phyloP scores from a whole-genome alignment of 1,139 yeast species.

The Yamadazyma jaroonii region DNA sequence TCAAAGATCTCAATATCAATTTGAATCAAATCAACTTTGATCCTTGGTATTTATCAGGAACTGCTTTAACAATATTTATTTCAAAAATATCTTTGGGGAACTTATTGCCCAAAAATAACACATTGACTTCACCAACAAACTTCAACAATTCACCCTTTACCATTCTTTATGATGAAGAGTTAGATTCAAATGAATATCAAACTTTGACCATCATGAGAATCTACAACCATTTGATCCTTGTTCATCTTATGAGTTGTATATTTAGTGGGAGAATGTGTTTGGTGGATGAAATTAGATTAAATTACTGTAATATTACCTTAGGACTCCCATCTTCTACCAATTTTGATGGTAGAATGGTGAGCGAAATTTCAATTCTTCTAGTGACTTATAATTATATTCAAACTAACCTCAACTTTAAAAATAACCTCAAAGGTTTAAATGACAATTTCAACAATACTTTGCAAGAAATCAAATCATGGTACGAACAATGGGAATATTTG shows the following conservation, averaged over 20 bases:
- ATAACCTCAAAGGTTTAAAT: constrained; percentile 22
- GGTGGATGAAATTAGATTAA: constrained; percentile 63
- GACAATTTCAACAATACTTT: constrained; percentile 23
- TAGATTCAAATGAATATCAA: constrained; percentile 44
- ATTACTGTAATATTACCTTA: constrained; percentile 59
- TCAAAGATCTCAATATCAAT: constrained; percentile 19
- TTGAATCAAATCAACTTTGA: constrained; percentile 34
- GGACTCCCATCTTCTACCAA: constrained; percentile 67
- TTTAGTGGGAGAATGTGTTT: constrained; percentile 73
- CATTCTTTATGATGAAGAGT: constrained; percentile 26
- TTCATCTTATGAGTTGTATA: constrained; percentile 66
- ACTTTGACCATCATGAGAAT: constrained; percentile 54
- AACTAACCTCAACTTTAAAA: constrained; percentile 23
- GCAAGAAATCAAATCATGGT: constrained; percentile 55
- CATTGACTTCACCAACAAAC: constrained; percentile 6
- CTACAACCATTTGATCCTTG: constrained; percentile 72
- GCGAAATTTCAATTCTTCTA: constrained; percentile 66
- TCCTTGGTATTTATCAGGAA: constrained; percentile 59
- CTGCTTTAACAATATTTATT: constrained; percentile 57
- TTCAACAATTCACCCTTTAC: constrained; percentile 23
- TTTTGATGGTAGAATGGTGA: constrained; percentile 81
- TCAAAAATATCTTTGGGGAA: constrained; percentile 41
- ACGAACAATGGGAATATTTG: constrained; percentile 67
- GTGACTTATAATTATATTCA: constrained; percentile 64
- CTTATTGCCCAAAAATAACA: constrained; percentile 16